Evolutionary conservation across 805 yeast species (phyloP).

Genomic region (Candida arabinofermentans): DNA sequence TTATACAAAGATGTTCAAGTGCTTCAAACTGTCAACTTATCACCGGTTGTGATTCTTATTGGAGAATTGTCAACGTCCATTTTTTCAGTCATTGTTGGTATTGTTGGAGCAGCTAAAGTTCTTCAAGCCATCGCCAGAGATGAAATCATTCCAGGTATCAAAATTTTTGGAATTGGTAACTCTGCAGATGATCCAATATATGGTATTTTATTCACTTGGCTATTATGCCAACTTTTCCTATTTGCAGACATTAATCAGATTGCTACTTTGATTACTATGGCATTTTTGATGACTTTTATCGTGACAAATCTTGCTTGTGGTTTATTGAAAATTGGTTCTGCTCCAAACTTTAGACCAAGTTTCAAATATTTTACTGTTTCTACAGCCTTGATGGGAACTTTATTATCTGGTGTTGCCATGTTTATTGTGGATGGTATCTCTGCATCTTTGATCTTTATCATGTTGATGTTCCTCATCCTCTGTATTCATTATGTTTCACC

Average conservation of each 20-base stretch:
- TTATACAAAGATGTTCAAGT: conserved; percentile 78
- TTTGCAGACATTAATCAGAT: conserved; percentile 90
- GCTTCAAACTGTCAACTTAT: conserved; percentile 73
- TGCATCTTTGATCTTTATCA: conserved; percentile 70
- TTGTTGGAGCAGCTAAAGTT: conserved; percentile 91
- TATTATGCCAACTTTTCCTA: conserved; percentile 76
- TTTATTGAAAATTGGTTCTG: conserved; percentile 79
- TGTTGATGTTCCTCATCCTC: conserved; percentile 62
- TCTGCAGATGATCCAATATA: conserved; percentile 53
- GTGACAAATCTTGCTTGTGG: conserved; percentile 95
- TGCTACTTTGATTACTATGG: conserved; percentile 95
- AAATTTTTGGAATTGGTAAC: conserved; percentile 50
- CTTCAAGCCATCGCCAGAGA: conserved; percentile 91
- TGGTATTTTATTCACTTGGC: conserved; percentile 74
- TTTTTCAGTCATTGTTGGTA: conserved; percentile 91
- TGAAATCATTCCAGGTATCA: conserved; percentile 76
- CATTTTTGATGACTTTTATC: conserved; percentile 91
- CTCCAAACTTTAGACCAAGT: conserved; percentile 98
- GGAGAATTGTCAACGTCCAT: conserved; percentile 94
- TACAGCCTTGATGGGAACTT: conserved; percentile 77
- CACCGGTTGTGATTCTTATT: conserved; percentile 61
- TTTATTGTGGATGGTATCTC: conserved; percentile 89
- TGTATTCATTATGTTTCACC: conserved; percentile 88
- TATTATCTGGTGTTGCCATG: conserved; percentile 77
- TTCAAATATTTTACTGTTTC: conserved; percentile 79